Conservation (phyloP, 768 basidiomycete species). For the Collybiopsis confluens region DNA sequence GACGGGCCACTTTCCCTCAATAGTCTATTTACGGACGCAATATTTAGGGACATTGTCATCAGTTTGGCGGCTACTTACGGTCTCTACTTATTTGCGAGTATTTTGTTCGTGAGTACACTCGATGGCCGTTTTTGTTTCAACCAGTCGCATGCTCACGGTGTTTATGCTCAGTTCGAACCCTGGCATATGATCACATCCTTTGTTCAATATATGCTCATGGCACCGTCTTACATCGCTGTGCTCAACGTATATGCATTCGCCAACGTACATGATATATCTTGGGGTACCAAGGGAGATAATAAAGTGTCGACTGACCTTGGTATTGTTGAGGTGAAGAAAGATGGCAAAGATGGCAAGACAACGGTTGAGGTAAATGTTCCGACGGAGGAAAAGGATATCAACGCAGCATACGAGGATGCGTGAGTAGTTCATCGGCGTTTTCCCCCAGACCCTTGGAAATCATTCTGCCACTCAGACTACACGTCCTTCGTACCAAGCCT, state of each 20-base stretch:
- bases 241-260: conserved; percentile 92
- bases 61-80: conserved; percentile 78
- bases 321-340: conserved; percentile 51
- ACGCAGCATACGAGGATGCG: conserved; percentile 89
- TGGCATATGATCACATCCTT: conserved; percentile 99
- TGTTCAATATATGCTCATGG: conserved; percentile 87
- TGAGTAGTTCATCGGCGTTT: no score
- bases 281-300: conserved; percentile 96
- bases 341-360: conserved; percentile 47
- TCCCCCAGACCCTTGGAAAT: no score
- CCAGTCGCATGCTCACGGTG: not conserved
- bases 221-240: conserved; percentile 91
- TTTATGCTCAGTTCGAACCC: conserved; percentile 72
- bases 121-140: not conserved
- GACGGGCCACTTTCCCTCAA: conserved; percentile 44
- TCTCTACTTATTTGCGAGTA: conserved; percentile 75
- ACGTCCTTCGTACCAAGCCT: conserved; percentile 72
- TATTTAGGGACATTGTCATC: conserved; percentile 69
- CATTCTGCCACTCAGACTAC: no score
- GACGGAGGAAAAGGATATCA: conserved; percentile 83
- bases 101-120: conserved; percentile 73
- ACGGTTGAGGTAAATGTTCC: conserved; percentile 87
- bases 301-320: conserved; percentile 83
- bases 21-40: conserved; percentile 70
- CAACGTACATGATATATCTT: conserved; percentile 88